Evolutionary conservation across 169 alveolate species (phyloP).

Genomic region (Plasmodium sp.): DNA sequence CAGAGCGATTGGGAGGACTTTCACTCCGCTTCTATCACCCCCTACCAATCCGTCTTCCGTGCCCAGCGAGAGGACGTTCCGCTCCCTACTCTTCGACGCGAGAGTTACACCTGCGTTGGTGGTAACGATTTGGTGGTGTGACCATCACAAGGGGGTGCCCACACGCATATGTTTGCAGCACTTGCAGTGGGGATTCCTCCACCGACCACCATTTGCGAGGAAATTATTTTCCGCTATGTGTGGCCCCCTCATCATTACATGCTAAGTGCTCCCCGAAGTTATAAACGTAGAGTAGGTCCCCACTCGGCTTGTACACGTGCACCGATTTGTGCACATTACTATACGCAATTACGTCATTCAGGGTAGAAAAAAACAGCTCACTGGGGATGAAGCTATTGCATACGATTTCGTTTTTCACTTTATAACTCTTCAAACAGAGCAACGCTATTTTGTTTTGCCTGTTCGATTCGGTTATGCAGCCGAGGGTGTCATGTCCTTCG

Average conservation of each 20-base stretch:
- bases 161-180: neutral
- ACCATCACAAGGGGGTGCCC: neutral
- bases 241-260: neutral
- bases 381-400: constrained; percentile 22
- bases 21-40: neutral
- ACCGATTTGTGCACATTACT: constrained; percentile 16
- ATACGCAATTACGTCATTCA: neutral
- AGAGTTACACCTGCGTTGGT: constrained; percentile 10
- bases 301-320: constrained; percentile 20
- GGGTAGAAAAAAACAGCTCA: neutral
- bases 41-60: constrained; percentile 29
- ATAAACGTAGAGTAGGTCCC: constrained; percentile 19
- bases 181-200: neutral
- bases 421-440: constrained; percentile 22
- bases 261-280: neutral
- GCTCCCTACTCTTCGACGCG: neutral
- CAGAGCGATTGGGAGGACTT: neutral
- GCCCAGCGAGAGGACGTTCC: constrained; percentile 9
- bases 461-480: constrained; percentile 19
- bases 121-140: neutral
- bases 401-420: neutral
- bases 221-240: neutral
- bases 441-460: neutral
- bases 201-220: neutral
- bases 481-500: constrained; percentile 3